These are phyloP conservation scores for Pseudopyricularia cyperi DNA, from an alignment of 2,329 filamentous ascomycete species.

Conservation along the genomic window DNA sequence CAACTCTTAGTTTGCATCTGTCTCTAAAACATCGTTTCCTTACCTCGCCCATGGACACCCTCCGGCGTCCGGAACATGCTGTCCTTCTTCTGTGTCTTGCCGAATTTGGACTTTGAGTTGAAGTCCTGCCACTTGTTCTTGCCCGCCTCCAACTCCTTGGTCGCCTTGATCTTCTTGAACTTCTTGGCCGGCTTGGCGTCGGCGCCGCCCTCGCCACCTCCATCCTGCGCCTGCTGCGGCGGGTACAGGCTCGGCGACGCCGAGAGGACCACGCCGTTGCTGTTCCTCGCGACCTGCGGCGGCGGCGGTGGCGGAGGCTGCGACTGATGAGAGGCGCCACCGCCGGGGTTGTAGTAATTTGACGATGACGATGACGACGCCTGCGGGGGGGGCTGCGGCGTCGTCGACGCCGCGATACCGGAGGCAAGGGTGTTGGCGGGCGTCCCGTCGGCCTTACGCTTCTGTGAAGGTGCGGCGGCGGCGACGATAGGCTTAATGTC, in stretches of 20 bases:
- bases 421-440: slow-evolving; percentile 28
- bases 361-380: slow-evolving; percentile 32
- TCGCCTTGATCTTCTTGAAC: slow-evolving; percentile 84
- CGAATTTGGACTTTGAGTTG: slow-evolving; percentile 60
- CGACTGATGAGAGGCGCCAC: slow-evolving; percentile 27
- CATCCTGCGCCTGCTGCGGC: slow-evolving; percentile 33
- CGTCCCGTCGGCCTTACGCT: slow-evolving; percentile 76
- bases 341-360: too few species aligned
- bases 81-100: slow-evolving; percentile 64
- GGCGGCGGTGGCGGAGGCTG: slow-evolving; percentile 18
- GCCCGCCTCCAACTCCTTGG: slow-evolving; percentile 77
- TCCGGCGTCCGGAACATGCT: slow-evolving; percentile 96
- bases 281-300: slow-evolving; percentile 15
- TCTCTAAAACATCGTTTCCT: too few species aligned
- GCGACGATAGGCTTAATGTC: slow-evolving; percentile 64
- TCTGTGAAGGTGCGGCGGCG: slow-evolving; percentile 35
- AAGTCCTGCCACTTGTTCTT: slow-evolving; percentile 96
- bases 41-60: slow-evolving; percentile 75
- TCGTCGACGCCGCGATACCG: slow-evolving; percentile 29
- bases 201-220: slow-evolving; percentile 48
- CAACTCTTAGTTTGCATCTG: too few species aligned
- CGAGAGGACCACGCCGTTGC: slow-evolving; percentile 36
- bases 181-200: slow-evolving; percentile 65
- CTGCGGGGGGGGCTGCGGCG: slow-evolving; percentile 16
- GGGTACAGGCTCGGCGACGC: slow-evolving; percentile 45